Conservation (phyloP, 116 monocot species). For the Zostera marina region DNA sequence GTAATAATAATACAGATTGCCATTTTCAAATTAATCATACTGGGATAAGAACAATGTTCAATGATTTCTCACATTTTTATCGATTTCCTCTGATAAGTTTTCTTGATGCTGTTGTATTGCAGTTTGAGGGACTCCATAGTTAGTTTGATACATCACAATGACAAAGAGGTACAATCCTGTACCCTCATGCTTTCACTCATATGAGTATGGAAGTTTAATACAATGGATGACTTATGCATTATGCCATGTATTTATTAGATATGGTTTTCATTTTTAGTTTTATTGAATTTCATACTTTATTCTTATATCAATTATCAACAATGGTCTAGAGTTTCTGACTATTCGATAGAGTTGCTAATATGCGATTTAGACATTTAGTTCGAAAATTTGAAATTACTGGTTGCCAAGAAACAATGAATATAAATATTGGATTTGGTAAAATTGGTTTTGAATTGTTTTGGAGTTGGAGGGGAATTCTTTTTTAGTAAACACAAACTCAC, state of each 20-base stretch:
- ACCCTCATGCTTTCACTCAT: background rate
- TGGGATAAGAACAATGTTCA: background rate
- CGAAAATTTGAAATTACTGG: background rate
- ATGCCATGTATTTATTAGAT: background rate
- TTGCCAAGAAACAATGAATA: no score
- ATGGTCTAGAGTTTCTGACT: background rate
- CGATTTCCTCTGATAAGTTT: background rate
- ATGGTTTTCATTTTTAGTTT: background rate
- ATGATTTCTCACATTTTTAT: background rate
- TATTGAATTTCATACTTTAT: background rate
- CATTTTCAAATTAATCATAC: background rate
- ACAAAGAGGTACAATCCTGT: conserved; percentile 7
- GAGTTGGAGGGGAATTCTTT: no score
- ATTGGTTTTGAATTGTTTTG: no score
- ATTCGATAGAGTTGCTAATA: background rate
- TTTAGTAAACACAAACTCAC: no score
- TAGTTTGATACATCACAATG: conserved; percentile 13
- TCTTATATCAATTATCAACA: no score
- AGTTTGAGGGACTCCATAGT: conserved; percentile 16
- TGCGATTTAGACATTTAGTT: background rate
- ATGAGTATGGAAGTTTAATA: background rate
- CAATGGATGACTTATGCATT: background rate
- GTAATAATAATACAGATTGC: background rate
- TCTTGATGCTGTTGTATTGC: conserved; percentile 2
- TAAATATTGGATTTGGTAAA: no score